Evolutionary conservation across 2,329 filamentous ascomycete species (phyloP), one percentile per base, ranked within the genome.

Genomic region (Diaporthe amygdali): DNA sequence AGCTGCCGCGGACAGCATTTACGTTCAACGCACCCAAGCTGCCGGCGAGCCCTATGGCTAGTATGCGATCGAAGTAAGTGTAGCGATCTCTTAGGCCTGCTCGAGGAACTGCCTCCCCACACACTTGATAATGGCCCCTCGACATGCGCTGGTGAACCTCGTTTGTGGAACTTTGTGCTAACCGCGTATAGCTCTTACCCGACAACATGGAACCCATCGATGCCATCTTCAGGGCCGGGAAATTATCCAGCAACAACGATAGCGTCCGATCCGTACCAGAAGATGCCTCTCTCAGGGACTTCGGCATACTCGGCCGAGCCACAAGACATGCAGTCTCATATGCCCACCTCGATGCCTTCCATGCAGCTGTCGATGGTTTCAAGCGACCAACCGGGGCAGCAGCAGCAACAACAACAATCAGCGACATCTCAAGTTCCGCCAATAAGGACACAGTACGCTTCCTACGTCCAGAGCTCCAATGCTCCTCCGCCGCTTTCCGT

Each of bases 11-110:
- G 69, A 85, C 87, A 6, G 84, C 85, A 0, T 91, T 90, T 73
- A 90, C 87, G 2, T 90, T 90, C 73, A 89, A 82, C 73, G 82
- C 88, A 1, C 86, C 87, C 0, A 90, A 90, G 76, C 81, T 89
- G 69, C 85, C 88, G 0, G 84, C 85, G 32, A 85, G 84, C 71
- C 86, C 86, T 20, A 83, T 90, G 78, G 83, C 83, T 49, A 66
- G 59, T 10, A 87, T 90, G 83, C 83, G 88, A 78, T 89, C 88
- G 27, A 90, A 88, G 88, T 90, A 84, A 82, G 87, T 86, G 6
- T 2, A 59, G n/a, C 20, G 15, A 30, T 51, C 25, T 12, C n/a
- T 5, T 20, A 10, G 37, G 14, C 15, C 17, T 17, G n/a, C 7
- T 3, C 25, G 17, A 52, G 51, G 44, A 15, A 20, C 3, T 15